Base-by-base conservation (phyloP, 768 basidiomycete genomes). In the Lactifluus subvellereus region DNA sequence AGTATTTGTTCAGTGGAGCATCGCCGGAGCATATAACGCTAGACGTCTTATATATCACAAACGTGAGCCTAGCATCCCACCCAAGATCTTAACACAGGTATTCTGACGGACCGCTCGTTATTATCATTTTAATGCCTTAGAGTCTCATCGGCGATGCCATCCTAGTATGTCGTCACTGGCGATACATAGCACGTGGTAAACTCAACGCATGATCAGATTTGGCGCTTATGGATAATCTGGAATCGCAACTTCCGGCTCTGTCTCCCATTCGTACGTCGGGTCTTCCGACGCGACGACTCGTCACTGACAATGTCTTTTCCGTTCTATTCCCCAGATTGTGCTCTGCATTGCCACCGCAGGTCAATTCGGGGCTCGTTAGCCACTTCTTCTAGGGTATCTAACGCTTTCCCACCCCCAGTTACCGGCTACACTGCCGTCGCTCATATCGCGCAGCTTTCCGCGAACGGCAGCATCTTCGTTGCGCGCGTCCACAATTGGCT, bases 211-310 rank as follows among this genome's bases (percentile, higher is more conserved):
- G 14, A 30, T 10, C 27, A 65, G 64, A 62, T 65, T 13, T 65
- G 64, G 64, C 64, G 64, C 49, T 30, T 65, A 14, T 65, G 60
- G 61, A 33, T 65, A 54, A 51, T 65, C 13, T 65, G 64, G 64
- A 1, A 20, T 33, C 64, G 64, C 7, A 65, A 61, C 22, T 9
- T 52, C 5, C 57, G 42, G 48, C 54, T 62, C 11, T 1, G 14
- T 16, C 0, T 22, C 37, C 64, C 64, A 43, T 65, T 65, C 42
- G 64, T 65, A 45, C 13, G 64, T 65, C 2, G 13, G 0, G 3
- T 47, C 20, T 37, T 33, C 32, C 35, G n/a, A 30, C 6, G 3
- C 4, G 35, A 10, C 45, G 7, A 32, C 18, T 33, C 27, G 1
- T 10, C 14, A 2, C 18, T 1, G 1, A 7, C 8, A 0, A 27